Base-by-base conservation (phyloP, 2,329 filamentous ascomycete species). In the Myriosclerotinia duriaeana region DNA sequence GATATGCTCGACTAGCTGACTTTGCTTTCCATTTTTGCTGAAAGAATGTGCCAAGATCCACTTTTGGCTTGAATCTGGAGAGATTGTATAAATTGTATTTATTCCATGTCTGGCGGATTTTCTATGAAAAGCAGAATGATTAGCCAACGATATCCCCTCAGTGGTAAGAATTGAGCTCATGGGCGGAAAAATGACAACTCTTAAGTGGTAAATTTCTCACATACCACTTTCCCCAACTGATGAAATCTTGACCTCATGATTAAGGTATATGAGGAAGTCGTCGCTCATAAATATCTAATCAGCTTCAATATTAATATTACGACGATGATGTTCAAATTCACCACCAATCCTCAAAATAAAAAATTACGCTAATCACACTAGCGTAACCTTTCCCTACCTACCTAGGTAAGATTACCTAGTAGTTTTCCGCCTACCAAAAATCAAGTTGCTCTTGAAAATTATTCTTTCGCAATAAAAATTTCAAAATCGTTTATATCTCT, bases 11-110 rank as follows among this genome's bases (percentile, higher is more conserved):
- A 53, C 92, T 87, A 71, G 88, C 78, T 30, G 93, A 87, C 80
- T 99, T 99, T 74, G 94, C 91, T 1, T 80, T 79, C 94, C 94
- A 99, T 89, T 99, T 99, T 80, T 98, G 94, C 83, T 98, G 94
- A 85, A 96, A 99, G 81, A 95, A 96, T 54, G 93, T 97, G 69
- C 80, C 79, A 61, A 72, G 74, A 26, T 71, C 75, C 42, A 76
- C 74, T 69, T 84, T 85, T 2, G 78, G 75, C 53, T 74, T 79
- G 44, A 85, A 75, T 72, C 85, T 84, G 61, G 82, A 80, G 71
- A 99, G 81, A 80, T 97, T 97, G 86, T 91, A 99, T 70, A 99
- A 84, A 77, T 96, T 97, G 84, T 92, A 93, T 82, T 97, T 96
- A 83, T 92, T 96, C 95, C 94, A 97, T 82, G 93, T 92, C 83